Percentiles rank a stretch among this genome's conserved stretches.
Conservation (phyloP, 208 protist genomes). For the Novymonas esmeraldas region DNA sequence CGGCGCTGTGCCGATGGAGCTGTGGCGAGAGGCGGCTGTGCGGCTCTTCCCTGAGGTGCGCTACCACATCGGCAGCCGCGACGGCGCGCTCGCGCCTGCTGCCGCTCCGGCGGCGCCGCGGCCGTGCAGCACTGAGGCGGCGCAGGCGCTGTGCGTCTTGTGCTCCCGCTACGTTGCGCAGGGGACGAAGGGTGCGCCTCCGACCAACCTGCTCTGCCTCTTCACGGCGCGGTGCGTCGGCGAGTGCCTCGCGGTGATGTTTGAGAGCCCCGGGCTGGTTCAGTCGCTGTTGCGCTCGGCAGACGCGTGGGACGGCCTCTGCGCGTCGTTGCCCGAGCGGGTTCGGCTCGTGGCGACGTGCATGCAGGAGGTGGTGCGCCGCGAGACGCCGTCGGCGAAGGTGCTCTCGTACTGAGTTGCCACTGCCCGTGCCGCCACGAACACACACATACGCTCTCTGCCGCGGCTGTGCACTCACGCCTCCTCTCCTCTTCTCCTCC, state of each 20-base stretch:
- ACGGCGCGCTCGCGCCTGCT: neutral
- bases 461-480: too few relatives aligned
- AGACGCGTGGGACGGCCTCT: constrained; percentile 26
- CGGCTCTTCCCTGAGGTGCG: constrained; percentile 1
- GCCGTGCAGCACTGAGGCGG: constrained; percentile 4
- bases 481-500: too few relatives aligned
- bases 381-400: neutral
- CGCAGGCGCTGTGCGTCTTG: constrained; percentile 32
- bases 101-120: neutral
- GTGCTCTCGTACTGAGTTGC: constrained; percentile 26
- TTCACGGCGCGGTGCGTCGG: constrained; percentile 25
- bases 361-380: constrained; percentile 28
- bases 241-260: constrained; percentile 10
- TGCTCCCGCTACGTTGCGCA: constrained; percentile 15
- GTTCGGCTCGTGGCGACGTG: constrained; percentile 1
- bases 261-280: neutral
- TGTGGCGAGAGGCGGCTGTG: constrained; percentile 51
- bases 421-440: too few relatives aligned
- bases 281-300: constrained; percentile 12
- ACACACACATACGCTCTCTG: too few relatives aligned
- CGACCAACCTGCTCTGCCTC: constrained; percentile 17
- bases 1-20: constrained; percentile 30
- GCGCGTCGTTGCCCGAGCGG: constrained; percentile 2
- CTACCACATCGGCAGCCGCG: neutral
- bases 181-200: neutral